Evolutionary conservation across 345 rosid species (phyloP).

Genomic region (Camelina neglecta): DNA sequence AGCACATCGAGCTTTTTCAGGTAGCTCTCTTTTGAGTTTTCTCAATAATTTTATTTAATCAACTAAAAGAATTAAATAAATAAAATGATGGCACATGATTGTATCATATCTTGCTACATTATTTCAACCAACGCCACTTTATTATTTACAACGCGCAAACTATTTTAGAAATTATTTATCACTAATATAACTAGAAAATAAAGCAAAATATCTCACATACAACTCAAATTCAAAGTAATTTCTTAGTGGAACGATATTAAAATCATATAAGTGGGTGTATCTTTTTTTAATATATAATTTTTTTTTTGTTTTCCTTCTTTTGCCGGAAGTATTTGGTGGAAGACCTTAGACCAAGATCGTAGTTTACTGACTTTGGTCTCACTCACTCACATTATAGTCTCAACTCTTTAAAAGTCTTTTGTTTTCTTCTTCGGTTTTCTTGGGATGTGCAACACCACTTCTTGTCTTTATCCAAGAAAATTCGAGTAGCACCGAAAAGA

Average conservation of each 20-base stretch:
- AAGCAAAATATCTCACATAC: background rate
- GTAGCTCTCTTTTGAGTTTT: slow-evolving; percentile 41
- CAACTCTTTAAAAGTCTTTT: slow-evolving; percentile 16
- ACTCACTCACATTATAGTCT: slow-evolving; percentile 40
- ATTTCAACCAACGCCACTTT: slow-evolving; percentile 41
- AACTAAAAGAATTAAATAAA: background rate
- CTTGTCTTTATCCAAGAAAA: slow-evolving; percentile 44
- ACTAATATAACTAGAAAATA: background rate
- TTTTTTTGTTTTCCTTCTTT: background rate
- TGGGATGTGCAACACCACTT: slow-evolving; percentile 29
- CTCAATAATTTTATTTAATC: slow-evolving; percentile 37
- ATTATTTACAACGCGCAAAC: slow-evolving; percentile 25
- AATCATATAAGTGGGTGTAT: slow-evolving; percentile 13
- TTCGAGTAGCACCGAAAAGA: slow-evolving; percentile 39
- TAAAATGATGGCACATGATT: slow-evolving; percentile 40
- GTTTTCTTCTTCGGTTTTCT: slow-evolving; percentile 45
- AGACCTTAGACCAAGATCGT: slow-evolving; percentile 34
- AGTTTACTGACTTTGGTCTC: slow-evolving; percentile 46
- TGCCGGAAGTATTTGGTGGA: slow-evolving; percentile 35
- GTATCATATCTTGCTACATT: slow-evolving; percentile 40
- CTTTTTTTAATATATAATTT: background rate
- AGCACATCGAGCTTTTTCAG: slow-evolving; percentile 44
- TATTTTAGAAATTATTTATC: background rate
- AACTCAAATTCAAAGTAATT: slow-evolving; percentile 6
- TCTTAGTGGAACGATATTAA: background rate